phyloP scores from a whole-genome alignment of 352 stramenopile species.

The Aphanomyces euteiches region DNA sequence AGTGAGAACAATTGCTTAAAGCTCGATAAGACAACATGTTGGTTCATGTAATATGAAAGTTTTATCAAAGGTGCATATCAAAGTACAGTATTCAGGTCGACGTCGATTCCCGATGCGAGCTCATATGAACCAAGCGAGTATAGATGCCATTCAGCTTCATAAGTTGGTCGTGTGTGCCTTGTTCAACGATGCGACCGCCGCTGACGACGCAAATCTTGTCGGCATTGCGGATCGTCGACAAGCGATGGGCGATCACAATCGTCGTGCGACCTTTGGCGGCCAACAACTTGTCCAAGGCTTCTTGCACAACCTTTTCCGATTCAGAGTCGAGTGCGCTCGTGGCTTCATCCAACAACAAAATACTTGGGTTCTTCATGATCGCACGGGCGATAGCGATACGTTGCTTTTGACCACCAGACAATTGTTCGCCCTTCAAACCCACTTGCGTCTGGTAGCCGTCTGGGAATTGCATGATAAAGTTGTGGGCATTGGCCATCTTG shows the following conservation, averaged over 20 bases:
- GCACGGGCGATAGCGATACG: conserved; percentile 42
- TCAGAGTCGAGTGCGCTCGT: conserved; percentile 27
- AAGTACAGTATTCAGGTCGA: too few species aligned
- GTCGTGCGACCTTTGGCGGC: conserved; percentile 40
- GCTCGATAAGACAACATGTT: too few species aligned
- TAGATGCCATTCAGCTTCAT: conserved; percentile 50
- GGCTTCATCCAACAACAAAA: conserved; percentile 41
- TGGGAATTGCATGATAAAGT: conserved; percentile 31
- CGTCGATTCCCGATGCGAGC: too few species aligned
- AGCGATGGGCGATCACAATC: conserved; percentile 73
- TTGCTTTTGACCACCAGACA: conserved; percentile 43
- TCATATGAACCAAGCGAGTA: conserved; percentile 33
- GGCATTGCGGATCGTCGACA: conserved; percentile 71
- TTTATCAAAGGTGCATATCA: too few species aligned
- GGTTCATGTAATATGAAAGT: too few species aligned
- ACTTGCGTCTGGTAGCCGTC: background rate
- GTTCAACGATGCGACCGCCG: conserved; percentile 86
- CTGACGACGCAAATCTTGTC: conserved; percentile 42
- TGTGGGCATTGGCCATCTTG: conserved; percentile 41
- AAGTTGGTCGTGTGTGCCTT: conserved; percentile 90
- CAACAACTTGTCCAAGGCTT: conserved; percentile 57
- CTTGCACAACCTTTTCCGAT: conserved; percentile 86
- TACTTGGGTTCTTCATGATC: conserved; percentile 41
- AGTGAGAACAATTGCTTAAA: too few species aligned
- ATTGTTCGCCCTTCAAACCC: background rate